Base-by-base conservation (phyloP, 805 yeast genomes). In the Nakazawaea anatomiae region DNA sequence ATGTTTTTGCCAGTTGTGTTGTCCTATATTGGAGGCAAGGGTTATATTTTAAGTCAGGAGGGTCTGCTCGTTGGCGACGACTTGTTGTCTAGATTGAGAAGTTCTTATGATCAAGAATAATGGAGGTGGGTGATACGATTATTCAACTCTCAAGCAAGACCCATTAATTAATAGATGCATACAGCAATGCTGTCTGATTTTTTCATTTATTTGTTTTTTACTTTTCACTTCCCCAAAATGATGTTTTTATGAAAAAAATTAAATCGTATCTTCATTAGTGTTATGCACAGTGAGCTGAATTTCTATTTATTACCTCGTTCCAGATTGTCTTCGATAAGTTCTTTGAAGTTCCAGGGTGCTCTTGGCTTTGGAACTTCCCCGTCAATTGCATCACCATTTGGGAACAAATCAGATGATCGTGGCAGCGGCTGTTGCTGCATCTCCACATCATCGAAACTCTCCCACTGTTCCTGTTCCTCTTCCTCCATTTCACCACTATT, bases 1-100 rank as follows among this genome's bases (percentile, higher is more conserved):
- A 75, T 87, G 39, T 79, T 92, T 51, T 70, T 92, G 48, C 99
- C 99, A 0, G 79, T 89, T 5, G 63, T 85, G 30, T 70, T 92
- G 39, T 76, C 89, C 29, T 67, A 73, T 47, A 71, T 74, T 57
- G 95, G 94, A 9, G 87, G 88, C 10, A 66, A 70, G 42, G 77
- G 79, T 38, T 83, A 79, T 58, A 64, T 70, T 28, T 36, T 45
- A 6, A 30, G 41, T 4, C 44, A 42, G 27, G 53, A 41, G 35
- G 60, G 64, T 10, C 54, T 51, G 32, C 40, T 57, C 4, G 57
- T 54, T 36, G 58, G 58, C 31, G 62, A 57, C 25, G 67, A 63
- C 39, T 58, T 63, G 36, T 38, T 57, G 45, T 54, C 61, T 34
- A 46, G 64, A 32, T 39, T 60, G 25, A 43, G 45, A 39, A 39